A percentile compares a stretch with the other conserved stretches of the same genome.
These are phyloP conservation scores for Quercus variabilis DNA, from an alignment of 306 rosid genomes.

Conservation along the genomic window DNA sequence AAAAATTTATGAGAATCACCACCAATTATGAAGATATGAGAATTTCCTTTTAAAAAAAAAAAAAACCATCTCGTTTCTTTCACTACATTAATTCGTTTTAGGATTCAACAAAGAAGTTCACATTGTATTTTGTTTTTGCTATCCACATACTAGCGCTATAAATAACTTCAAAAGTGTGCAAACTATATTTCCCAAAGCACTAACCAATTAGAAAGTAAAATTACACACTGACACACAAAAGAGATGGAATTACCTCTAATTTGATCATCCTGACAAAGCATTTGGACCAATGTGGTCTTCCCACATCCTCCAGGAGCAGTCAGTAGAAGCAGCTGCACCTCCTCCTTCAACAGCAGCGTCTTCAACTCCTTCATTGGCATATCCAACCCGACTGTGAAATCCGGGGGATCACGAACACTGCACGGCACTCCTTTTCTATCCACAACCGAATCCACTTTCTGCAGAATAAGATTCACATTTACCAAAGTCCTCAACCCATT, in stretches of 20 bases:
- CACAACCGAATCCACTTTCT: not conserved
- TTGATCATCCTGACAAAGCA: conserved; percentile 39
- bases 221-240: no score
- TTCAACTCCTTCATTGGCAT: conserved; percentile 26
- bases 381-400: conserved; percentile 36
- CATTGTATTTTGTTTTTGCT: no score
- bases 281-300: conserved; percentile 47
- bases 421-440: not conserved
- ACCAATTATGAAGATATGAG: no score
- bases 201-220: no score
- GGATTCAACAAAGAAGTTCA: no score
- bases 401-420: conserved; percentile 27
- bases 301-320: conserved; percentile 56
- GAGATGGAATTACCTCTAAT: conserved; percentile 26
- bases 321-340: conserved; percentile 12
- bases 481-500: not conserved
- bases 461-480: not conserved
- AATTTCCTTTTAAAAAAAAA: no score
- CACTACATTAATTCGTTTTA: no score
- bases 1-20: no score
- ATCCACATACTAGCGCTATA: no score
- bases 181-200: no score
- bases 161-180: no score
- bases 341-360: conserved; percentile 29
- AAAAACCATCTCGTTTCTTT: no score